Evolutionary conservation across 2,329 filamentous ascomycete genomes (phyloP).

Genomic region (Epichloe elymi): DNA sequence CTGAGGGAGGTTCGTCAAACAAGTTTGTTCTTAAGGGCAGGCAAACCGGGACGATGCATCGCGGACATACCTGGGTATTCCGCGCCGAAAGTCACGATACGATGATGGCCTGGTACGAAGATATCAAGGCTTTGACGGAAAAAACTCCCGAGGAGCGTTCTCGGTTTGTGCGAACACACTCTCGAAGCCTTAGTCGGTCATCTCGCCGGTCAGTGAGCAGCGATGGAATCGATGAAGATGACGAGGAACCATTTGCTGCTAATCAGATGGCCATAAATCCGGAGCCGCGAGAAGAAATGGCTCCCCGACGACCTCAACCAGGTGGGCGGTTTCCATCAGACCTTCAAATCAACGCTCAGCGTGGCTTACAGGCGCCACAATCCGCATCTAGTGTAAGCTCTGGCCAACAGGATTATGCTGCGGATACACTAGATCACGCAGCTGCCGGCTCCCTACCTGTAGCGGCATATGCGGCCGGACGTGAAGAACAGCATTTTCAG

Average conservation of each 20-base stretch:
- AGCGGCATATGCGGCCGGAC: constrained; percentile 16
- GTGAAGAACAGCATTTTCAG: constrained; percentile 6
- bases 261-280: constrained; percentile 31
- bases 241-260: constrained; percentile 49
- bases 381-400: constrained; percentile 77
- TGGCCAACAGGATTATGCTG: constrained; percentile 29
- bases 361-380: constrained; percentile 67
- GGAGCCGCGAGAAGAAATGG: constrained; percentile 34
- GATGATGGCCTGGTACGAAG: constrained; percentile 94
- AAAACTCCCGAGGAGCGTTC: constrained; percentile 78
- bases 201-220: constrained; percentile 53
- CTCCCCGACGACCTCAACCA: constrained; percentile 63
- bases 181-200: constrained; percentile 60
- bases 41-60: constrained; percentile 85
- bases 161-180: constrained; percentile 74
- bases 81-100: constrained; percentile 69
- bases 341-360: constrained; percentile 64
- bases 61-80: constrained; percentile 62
- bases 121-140: constrained; percentile 80
- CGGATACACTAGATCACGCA: constrained; percentile 46
- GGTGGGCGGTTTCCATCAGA: constrained; percentile 96
- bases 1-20: constrained; percentile 70
- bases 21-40: constrained; percentile 97
- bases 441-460: constrained; percentile 40
- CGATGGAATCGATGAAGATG: constrained; percentile 64